Percentiles rank a stretch among this genome's conserved stretches.
phyloP scores from a whole-genome alignment of 2,329 filamentous ascomycete genomes.

The Venturia nashicola region DNA sequence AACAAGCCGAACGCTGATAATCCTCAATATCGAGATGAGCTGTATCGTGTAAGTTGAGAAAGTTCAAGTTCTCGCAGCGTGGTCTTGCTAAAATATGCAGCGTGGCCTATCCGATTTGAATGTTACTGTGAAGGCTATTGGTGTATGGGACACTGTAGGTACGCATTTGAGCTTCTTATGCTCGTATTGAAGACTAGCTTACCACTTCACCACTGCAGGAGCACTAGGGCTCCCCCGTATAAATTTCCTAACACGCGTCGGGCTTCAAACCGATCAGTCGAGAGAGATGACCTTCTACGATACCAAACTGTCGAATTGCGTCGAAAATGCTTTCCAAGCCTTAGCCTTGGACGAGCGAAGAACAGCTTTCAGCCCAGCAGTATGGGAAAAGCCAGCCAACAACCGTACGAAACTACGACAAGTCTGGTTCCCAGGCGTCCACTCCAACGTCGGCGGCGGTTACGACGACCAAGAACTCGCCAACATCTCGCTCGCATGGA shows the following conservation, averaged over 20 bases:
- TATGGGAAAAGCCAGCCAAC: conserved; percentile 31
- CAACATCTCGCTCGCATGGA: conserved; percentile 44
- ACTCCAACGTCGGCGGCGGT: conserved; percentile 34
- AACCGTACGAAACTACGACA: conserved; percentile 33
- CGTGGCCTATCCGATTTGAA: conserved; percentile 21
- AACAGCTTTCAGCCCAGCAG: conserved; percentile 26
- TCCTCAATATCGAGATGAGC: conserved; percentile 30
- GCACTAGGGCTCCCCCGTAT: conserved; percentile 34
- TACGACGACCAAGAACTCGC: conserved; percentile 34
- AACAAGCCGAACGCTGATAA: conserved; percentile 32
- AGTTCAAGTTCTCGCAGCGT: background rate
- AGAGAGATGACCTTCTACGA: conserved; percentile 35
- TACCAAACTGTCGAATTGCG: conserved; percentile 28
- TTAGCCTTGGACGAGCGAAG: conserved; percentile 31
- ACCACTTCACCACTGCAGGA: conserved; percentile 12
- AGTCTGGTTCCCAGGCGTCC: conserved; percentile 37
- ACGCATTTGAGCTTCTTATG: background rate
- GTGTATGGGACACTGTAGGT: conserved; percentile 34
- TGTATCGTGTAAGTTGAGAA: conserved; percentile 18
- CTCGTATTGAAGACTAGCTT: background rate
- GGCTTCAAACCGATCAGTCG: conserved; percentile 23
- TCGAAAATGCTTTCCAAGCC: conserved; percentile 33
- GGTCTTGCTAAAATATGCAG: conserved; percentile 5
- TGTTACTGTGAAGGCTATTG: conserved; percentile 29
- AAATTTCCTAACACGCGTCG: conserved; percentile 24